A percentile compares a stretch with the other conserved stretches of the same genome.
Evolutionary conservation across 2,329 filamentous ascomycete genomes (phyloP).

Genomic region (Epichloe festucae): DNA sequence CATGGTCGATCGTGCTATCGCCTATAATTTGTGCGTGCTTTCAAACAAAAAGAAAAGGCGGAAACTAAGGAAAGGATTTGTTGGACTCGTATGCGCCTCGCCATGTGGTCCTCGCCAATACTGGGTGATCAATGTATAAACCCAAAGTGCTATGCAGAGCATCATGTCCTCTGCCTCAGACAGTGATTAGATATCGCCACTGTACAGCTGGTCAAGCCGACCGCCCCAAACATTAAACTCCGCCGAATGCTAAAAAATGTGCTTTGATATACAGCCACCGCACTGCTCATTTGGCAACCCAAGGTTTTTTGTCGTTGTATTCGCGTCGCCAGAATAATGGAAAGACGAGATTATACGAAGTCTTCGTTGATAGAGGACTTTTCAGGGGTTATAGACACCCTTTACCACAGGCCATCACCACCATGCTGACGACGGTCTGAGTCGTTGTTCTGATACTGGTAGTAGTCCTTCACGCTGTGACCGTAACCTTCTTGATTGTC

Average conservation of each 20-base stretch:
- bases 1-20: neutral
- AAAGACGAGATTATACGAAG: slow-evolving; percentile 4
- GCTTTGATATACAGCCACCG: slow-evolving; percentile 12
- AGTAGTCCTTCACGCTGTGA: slow-evolving; percentile 28
- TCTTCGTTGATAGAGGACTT: slow-evolving; percentile 4
- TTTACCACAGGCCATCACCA: slow-evolving; percentile 32
- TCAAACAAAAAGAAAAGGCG: neutral
- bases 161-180: neutral
- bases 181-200: slow-evolving; percentile 4
- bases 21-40: neutral
- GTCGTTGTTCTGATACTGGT: slow-evolving; percentile 23
- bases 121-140: neutral
- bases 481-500: slow-evolving; percentile 25
- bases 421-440: slow-evolving; percentile 23
- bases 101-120: neutral
- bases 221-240: slow-evolving; percentile 18
- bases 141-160: neutral
- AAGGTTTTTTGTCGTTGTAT: slow-evolving; percentile 5
- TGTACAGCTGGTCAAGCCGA: slow-evolving; percentile 12
- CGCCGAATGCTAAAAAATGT: slow-evolving; percentile 20
- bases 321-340: slow-evolving; percentile 2
- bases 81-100: neutral
- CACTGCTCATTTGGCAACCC: neutral
- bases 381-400: slow-evolving; percentile 1
- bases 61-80: neutral